A percentile compares a stretch with the other conserved stretches of the same genome.
Evolutionary conservation across 257 asterid genomes (phyloP).

Genomic region (Leonotis leonurus): DNA sequence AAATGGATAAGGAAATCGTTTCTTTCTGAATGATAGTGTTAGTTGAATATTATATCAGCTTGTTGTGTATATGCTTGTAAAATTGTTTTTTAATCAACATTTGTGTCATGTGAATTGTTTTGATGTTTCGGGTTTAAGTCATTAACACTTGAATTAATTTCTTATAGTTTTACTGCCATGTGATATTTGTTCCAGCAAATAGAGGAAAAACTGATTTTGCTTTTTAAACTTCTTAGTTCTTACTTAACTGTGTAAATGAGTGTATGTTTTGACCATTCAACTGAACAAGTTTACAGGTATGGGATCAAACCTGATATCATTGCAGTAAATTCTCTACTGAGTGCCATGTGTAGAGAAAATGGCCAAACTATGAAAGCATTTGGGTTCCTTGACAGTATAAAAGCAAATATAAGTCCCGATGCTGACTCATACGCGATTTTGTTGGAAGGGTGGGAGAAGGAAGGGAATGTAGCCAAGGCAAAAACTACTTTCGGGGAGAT

Average conservation of each 20-base stretch:
- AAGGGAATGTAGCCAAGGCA: constrained; percentile 54
- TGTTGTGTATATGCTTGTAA: not conserved
- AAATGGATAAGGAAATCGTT: not conserved
- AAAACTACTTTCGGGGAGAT: constrained; percentile 61
- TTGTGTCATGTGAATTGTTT: not conserved
- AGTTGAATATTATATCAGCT: not conserved
- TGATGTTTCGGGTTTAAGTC: not conserved
- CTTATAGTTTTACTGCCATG: not conserved
- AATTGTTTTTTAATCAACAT: not conserved
- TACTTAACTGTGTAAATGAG: constrained; percentile 6
- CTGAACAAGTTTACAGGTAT: constrained; percentile 49
- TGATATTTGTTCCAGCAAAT: not conserved
- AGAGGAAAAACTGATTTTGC: not conserved
- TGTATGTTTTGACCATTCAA: constrained; percentile 22
- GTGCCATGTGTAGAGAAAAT: constrained; percentile 67
- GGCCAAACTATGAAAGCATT: constrained; percentile 43
- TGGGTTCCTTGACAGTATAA: constrained; percentile 51
- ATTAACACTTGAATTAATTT: not conserved
- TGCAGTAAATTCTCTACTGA: constrained; percentile 63
- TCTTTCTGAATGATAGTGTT: not conserved
- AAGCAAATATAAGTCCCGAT: constrained; percentile 47
- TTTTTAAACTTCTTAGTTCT: not conserved
- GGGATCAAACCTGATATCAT: constrained; percentile 47
- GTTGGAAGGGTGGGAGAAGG: constrained; percentile 77
- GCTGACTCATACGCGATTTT: constrained; percentile 62